Base-by-base conservation (phyloP, 2,329 filamentous ascomycete genomes). In the Colletotrichum neosansevieriae region DNA sequence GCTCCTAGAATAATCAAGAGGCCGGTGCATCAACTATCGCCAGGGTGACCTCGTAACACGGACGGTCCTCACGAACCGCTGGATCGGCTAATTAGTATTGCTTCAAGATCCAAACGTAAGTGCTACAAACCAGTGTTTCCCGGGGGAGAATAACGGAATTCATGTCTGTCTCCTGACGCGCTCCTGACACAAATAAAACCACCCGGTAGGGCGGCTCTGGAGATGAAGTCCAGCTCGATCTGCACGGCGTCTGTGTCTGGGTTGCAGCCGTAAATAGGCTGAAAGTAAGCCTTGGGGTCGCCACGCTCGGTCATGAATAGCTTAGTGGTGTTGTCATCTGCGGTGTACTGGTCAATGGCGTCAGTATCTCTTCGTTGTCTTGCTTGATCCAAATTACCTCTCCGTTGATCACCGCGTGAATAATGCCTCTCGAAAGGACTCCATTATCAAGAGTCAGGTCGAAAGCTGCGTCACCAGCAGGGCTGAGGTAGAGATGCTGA, bases 251-350 rank as follows among this genome's bases (percentile, higher is more conserved):
- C 80, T 11, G 79, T 82, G 47, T 79, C 79, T 2, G 79, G 77
- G 67, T 83, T 77, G 72, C 82, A 83, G 34, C 77, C 79, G 67
- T 82, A 81, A 6, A 73, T 73, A n/a, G 79, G 77, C 44, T 79
- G 73, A 61, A 80, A 83, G 60, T 80, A 71, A 19, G 81, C 82
- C 12, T 77, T 75, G 1, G 81, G 80, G 61, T 83, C 80, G 7
- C 77, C 77, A 2, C 82, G 79, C 32, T 81, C 76, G 2, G 82
- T 83, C 79, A 83, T 82, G 74, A 84, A 84, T 72, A 83, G 77
- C 73, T 84, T 84, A 45, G 81, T 84, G 3, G 82, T 84, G 71
- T 84, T 81, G 71, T 84, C 81, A 34, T 76, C 74, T n/a, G 73
- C 72, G 21, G 79, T 77, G 67, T 82, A 82, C 80, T 82, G 38